A percentile compares a stretch with the other conserved stretches of the same genome.
Conservation (phyloP, 768 basidiomycete genomes). For the Kwoniella europaea region DNA sequence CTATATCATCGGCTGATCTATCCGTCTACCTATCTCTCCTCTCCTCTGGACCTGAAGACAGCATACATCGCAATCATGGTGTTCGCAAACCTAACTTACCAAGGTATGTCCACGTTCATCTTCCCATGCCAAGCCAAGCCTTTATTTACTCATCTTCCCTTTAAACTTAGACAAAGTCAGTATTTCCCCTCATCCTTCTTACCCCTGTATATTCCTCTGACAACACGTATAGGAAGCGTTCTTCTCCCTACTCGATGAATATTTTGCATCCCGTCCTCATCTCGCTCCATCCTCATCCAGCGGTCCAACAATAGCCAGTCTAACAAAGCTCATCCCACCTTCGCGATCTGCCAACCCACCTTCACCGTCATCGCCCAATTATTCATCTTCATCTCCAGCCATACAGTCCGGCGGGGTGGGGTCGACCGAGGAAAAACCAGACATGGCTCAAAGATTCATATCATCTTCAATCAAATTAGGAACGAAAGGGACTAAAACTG, state of each 20-base stretch:
- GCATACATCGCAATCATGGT: constrained; percentile 20
- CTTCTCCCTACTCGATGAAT: constrained; percentile 53
- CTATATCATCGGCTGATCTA: background rate
- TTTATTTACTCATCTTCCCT: background rate
- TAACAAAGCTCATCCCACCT: constrained; percentile 14
- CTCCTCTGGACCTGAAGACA: background rate
- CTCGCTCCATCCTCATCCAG: constrained; percentile 13
- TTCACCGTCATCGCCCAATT: constrained; percentile 13
- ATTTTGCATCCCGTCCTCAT: constrained; percentile 51
- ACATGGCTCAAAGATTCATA: constrained; percentile 40
- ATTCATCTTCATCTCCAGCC: background rate
- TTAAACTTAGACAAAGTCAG: constrained; percentile 17
- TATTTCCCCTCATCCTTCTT: background rate
- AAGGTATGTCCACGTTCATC: constrained; percentile 30
- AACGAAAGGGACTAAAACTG: constrained; percentile 28
- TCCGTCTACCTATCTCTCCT: background rate
- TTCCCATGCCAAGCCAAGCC: constrained; percentile 8
- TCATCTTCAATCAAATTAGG: constrained; percentile 35
- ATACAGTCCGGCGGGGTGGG: background rate
- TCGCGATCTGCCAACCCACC: constrained; percentile 17
- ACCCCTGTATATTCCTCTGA: background rate
- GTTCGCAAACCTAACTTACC: constrained; percentile 48
- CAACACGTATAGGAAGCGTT: constrained; percentile 39
- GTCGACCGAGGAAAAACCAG: constrained; percentile 28
- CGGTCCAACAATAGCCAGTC: constrained; percentile 9